Evolutionary conservation across 345 rosid species (phyloP).

Genomic region (Sonneratia alba): DNA sequence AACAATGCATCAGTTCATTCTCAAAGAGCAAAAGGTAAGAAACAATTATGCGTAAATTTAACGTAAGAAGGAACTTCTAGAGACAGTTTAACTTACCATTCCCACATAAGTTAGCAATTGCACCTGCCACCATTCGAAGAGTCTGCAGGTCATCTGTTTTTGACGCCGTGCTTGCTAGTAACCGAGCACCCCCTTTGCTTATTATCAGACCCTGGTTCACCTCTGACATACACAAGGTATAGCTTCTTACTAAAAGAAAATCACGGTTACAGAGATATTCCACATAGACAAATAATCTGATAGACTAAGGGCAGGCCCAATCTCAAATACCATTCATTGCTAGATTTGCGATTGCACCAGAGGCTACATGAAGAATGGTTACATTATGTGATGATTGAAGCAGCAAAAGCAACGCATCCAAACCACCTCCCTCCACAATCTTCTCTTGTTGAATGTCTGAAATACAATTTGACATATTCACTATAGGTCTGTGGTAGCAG

Average conservation of each 20-base stretch:
- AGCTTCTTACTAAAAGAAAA: neutral
- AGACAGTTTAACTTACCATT: constrained; percentile 47
- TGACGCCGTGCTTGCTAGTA: constrained; percentile 60
- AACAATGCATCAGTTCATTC: neutral
- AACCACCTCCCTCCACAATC: constrained; percentile 91
- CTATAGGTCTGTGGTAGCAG: neutral
- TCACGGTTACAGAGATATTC: neutral
- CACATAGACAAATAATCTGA: neutral
- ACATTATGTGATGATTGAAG: constrained; percentile 55
- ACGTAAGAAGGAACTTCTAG: neutral
- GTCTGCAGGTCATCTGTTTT: constrained; percentile 81
- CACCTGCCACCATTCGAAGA: constrained; percentile 95
- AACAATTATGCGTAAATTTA: neutral
- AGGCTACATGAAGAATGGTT: constrained; percentile 87
- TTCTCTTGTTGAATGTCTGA: constrained; percentile 73
- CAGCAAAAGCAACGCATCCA: constrained; percentile 70
- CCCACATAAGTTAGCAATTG: constrained; percentile 84
- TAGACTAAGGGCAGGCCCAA: neutral
- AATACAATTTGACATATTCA: constrained; percentile 3
- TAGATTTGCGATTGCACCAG: constrained; percentile 93
- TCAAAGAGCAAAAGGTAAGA: neutral
- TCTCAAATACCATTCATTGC: constrained; percentile 75
- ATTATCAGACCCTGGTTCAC: constrained; percentile 73
- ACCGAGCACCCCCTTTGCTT: constrained; percentile 79
- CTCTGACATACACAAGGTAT: constrained; percentile 28